Conservation (phyloP, 2,329 filamentous ascomycete species). For the Talaromyces sp. region DNA sequence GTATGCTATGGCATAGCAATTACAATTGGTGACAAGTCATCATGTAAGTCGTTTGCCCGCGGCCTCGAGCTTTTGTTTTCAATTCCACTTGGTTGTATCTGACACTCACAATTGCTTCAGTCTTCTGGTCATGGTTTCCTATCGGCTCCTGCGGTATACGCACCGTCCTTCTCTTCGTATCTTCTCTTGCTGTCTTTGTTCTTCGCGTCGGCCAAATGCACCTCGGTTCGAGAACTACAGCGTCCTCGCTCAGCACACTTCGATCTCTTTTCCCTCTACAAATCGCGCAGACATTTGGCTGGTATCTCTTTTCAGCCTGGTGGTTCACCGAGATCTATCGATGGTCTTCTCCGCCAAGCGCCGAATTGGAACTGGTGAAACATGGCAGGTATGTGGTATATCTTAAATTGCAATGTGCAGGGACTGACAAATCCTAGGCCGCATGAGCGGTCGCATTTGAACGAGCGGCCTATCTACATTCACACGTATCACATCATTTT, state of each 20-base stretch:
- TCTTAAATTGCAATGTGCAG: conserved; percentile 5
- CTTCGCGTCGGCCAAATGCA: conserved; percentile 85
- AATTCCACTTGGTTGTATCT: conserved; percentile 1
- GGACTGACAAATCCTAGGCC: conserved; percentile 33
- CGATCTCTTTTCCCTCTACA: conserved; percentile 59
- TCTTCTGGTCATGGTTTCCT: conserved; percentile 85
- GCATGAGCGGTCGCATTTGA: conserved; percentile 73
- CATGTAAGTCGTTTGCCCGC: conserved; percentile 58
- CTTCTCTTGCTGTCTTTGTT: conserved; percentile 76
- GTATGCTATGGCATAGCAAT: conserved; percentile 75
- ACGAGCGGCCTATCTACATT: conserved; percentile 84
- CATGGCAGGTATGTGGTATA: conserved; percentile 60
- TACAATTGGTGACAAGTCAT: conserved; percentile 68
- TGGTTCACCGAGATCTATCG: conserved; percentile 81
- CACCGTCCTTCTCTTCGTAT: conserved; percentile 73
- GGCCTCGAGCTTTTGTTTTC: conserved; percentile 1
- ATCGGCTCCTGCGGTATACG: conserved; percentile 75
- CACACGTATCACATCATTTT: conserved; percentile 70
- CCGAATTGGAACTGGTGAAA: conserved; percentile 73
- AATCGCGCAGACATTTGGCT: conserved; percentile 70
- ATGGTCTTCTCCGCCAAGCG: conserved; percentile 64
- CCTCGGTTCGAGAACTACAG: conserved; percentile 70
- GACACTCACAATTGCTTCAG: conserved; percentile 46
- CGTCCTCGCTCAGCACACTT: conserved; percentile 68
- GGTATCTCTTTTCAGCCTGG: conserved; percentile 77